Percentiles rank a stretch among this genome's conserved stretches.
These are phyloP conservation scores for Ampelomyces quisqualis DNA, from an alignment of 2,329 filamentous ascomycete genomes.

Conservation along the genomic window DNA sequence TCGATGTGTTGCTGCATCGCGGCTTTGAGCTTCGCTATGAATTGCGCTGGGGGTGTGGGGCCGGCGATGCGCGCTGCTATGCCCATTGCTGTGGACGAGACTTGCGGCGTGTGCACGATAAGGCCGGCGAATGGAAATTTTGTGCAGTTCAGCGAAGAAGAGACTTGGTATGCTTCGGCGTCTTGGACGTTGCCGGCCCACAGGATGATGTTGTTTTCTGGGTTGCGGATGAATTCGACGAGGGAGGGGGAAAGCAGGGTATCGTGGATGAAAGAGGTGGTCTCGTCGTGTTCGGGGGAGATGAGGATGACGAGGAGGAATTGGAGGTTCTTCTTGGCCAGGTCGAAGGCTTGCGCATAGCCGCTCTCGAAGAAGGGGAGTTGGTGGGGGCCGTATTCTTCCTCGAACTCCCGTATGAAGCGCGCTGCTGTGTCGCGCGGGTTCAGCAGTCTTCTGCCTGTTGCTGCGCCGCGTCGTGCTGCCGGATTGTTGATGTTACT, in stretches of 20 bases:
- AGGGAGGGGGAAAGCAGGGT: conserved; percentile 78
- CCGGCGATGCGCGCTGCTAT: conserved; percentile 79
- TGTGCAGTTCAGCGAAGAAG: conserved; percentile 81
- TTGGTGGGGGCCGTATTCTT: conserved; percentile 75
- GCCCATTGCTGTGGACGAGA: conserved; percentile 85
- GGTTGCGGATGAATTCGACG: conserved; percentile 70
- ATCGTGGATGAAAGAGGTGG: conserved; percentile 73
- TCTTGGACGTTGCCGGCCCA: conserved; percentile 95
- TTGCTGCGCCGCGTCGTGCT: conserved; percentile 55
- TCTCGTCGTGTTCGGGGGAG: conserved; percentile 94
- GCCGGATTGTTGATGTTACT: conserved; percentile 48
- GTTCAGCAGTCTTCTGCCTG: conserved; percentile 72
- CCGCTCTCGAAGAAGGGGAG: conserved; percentile 84
- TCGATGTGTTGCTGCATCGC: conserved; percentile 75
- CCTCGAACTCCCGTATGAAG: conserved; percentile 91
- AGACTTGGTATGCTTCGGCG: conserved; percentile 90
- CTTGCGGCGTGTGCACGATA: conserved; percentile 82
- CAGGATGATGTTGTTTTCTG: conserved; percentile 75
- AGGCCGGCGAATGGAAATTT: conserved; percentile 90
- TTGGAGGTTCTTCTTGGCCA: conserved; percentile 86
- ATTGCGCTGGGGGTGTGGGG: conserved; percentile 67
- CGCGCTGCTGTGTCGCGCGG: conserved; percentile 85
- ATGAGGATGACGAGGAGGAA: conserved; percentile 86
- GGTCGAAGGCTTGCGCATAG: conserved; percentile 87
- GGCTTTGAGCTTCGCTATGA: conserved; percentile 71